These are phyloP conservation scores for Orbilia quercus DNA, from an alignment of 2,329 filamentous ascomycete species.

Conservation along the genomic window DNA sequence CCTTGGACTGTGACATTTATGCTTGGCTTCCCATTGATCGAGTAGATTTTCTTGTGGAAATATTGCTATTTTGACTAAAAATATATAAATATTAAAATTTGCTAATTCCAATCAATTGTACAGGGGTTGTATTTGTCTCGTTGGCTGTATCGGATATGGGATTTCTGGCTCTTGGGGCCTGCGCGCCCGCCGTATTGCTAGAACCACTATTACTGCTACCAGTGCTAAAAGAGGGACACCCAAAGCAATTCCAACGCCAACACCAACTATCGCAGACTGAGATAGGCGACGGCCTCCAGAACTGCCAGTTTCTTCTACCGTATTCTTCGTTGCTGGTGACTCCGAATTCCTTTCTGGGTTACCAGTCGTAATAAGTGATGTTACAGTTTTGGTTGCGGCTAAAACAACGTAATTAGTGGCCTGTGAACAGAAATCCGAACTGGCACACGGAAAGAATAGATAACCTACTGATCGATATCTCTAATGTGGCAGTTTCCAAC, in stretches of 20 bases:
- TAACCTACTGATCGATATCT: slow-evolving; percentile 29
- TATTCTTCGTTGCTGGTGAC: background rate
- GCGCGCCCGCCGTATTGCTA: too few species aligned
- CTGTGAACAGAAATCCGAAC: too few species aligned
- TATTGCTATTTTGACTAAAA: too few species aligned
- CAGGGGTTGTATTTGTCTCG: too few species aligned
- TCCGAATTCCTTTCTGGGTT: background rate
- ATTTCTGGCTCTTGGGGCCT: slow-evolving; percentile 8
- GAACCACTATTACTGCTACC: background rate
- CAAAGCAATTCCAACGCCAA: slow-evolving; percentile 23
- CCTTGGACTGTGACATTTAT: too few species aligned
- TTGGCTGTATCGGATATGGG: slow-evolving; percentile 31
- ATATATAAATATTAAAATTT: too few species aligned
- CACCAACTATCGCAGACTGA: slow-evolving; percentile 13
- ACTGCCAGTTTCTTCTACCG: background rate
- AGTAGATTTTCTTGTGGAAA: too few species aligned
- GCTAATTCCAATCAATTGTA: too few species aligned
- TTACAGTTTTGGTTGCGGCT: background rate
- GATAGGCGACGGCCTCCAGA: slow-evolving; percentile 18
- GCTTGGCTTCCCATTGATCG: too few species aligned
- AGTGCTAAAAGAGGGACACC: slow-evolving; percentile 21
- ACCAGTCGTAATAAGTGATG: background rate
- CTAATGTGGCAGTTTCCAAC: slow-evolving; percentile 7
- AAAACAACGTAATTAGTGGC: background rate
- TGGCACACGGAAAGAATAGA: too few species aligned